These are phyloP conservation scores for Phellinidium pouzarii DNA, from an alignment of 1,284 basidiomycete species.

Conservation along the genomic window DNA sequence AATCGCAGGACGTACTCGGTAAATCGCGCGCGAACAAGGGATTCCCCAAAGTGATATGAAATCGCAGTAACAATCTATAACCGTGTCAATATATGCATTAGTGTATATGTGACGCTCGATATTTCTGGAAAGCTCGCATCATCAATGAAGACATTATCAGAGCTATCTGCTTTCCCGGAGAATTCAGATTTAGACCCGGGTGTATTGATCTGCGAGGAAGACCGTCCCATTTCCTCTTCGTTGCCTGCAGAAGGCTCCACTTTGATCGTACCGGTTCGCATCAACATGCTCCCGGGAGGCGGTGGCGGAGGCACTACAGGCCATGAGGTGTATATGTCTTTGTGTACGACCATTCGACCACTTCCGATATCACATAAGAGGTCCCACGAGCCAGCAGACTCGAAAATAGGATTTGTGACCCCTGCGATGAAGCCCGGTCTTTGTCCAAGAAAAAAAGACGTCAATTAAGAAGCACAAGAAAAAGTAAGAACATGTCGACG, in stretches of 20 bases:
- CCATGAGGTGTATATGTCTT: conserved; percentile 64
- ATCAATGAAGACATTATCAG: conserved; percentile 85
- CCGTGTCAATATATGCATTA: conserved; percentile 5
- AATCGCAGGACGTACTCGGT: conserved; percentile 74
- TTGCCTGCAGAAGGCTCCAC: conserved; percentile 50
- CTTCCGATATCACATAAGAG: conserved; percentile 86
- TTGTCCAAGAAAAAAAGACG: not conserved
- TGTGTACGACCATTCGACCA: conserved; percentile 79
- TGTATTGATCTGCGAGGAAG: conserved; percentile 31
- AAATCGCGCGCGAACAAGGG: conserved; percentile 70
- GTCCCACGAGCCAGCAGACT: conserved; percentile 84
- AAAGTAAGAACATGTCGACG: conserved; percentile 30
- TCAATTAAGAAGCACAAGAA: conserved; percentile 6
- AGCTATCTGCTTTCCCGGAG: conserved; percentile 52
- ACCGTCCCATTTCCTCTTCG: conserved; percentile 56
- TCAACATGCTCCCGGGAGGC: conserved; percentile 36
- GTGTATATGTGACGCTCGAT: not conserved
- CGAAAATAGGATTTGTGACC: conserved; percentile 95
- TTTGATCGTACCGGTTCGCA: conserved; percentile 53
- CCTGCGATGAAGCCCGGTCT: conserved; percentile 92
- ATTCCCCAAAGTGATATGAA: conserved; percentile 71
- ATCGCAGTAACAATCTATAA: conserved; percentile 62
- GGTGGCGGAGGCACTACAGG: conserved; percentile 39
- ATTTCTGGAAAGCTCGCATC: conserved; percentile 53
- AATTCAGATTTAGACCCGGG: conserved; percentile 41